Evolutionary conservation across 2,329 filamentous ascomycete species (phyloP), one percentile per base, ranked within the genome.

Genomic region (Hansfordia pulvinata): DNA sequence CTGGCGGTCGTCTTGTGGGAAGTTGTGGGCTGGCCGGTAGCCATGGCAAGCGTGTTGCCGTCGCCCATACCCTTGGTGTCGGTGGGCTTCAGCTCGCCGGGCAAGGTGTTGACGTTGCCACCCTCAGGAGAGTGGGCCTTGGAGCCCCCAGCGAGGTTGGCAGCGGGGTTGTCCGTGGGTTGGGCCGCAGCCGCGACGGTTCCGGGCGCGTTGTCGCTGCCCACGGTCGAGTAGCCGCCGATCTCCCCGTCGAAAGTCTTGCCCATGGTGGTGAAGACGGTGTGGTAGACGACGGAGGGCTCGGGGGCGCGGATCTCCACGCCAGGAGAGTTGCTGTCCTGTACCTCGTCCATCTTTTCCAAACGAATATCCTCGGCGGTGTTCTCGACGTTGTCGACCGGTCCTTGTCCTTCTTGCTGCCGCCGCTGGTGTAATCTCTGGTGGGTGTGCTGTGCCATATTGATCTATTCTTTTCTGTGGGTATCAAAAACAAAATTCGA

Each of bases 241-340:
- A 62, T 44, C 5, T 45, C 40, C n/a, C 56, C 58, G 19, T 48
- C 43, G 19, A 62, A 62, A 4, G 49, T 56, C 9, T 52, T 41
- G 5, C 42, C 36, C 42, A 58, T 33, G 19, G 59, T 63, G 26
- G 51, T 49, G 37, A 54, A 61, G 12, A 62, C 47, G 11, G 54
- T 57, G 10, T 39, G 41, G 18, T 50, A 38, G 21, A 55, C 41
- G 11, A 49, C 53, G 9, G 39, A 36, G 15, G 39, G 39, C 4
- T 34, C 32, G 25, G 30, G 42, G n/a, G 25, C 38, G 23, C 39
- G n/a, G n/a, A n/a, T n/a, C n/a, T n/a, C n/a, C n/a, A n/a, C n/a
- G n/a, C n/a, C n/a, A n/a, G n/a, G n/a, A n/a, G n/a, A n/a, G n/a
- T n/a, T n/a, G n/a, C n/a, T n/a, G n/a, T n/a, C n/a, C n/a, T n/a